These are phyloP conservation scores for Emericellopsis cladophorae DNA, from an alignment of 2,329 filamentous ascomycete genomes.

Conservation along the genomic window DNA sequence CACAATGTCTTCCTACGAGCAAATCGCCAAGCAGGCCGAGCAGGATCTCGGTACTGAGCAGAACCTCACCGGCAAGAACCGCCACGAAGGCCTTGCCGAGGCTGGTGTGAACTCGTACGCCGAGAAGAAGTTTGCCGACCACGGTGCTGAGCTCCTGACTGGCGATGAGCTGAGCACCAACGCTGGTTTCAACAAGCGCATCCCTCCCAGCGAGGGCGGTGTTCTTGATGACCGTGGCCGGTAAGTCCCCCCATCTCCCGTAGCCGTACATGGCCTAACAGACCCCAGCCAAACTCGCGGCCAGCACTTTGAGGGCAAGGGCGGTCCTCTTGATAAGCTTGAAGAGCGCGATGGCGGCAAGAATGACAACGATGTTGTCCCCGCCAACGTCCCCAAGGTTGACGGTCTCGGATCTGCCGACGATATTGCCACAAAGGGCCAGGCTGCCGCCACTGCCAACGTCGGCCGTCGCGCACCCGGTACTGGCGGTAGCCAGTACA, in stretches of 20 bases:
- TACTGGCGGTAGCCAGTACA: slow-evolving; percentile 23
- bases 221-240: slow-evolving; percentile 28
- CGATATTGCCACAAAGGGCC: slow-evolving; percentile 20
- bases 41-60: slow-evolving; percentile 33
- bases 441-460: slow-evolving; percentile 22
- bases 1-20: slow-evolving; percentile 20
- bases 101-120: slow-evolving; percentile 26
- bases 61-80: slow-evolving; percentile 30
- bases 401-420: slow-evolving; percentile 10
- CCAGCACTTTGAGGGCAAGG: slow-evolving; percentile 27
- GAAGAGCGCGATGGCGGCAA: slow-evolving; percentile 17
- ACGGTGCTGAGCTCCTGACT: slow-evolving; percentile 18
- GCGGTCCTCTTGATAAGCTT: slow-evolving; percentile 28
- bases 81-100: slow-evolving; percentile 23
- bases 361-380: slow-evolving; percentile 23
- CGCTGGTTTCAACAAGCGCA: slow-evolving; percentile 29
- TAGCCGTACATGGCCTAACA: slow-evolving; percentile 3
- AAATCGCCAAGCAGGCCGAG: slow-evolving; percentile 32
- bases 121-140: slow-evolving; percentile 24
- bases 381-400: slow-evolving; percentile 9
- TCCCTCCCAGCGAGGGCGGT: slow-evolving; percentile 31
- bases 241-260: slow-evolving; percentile 13
- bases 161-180: slow-evolving; percentile 32
- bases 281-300: slow-evolving; percentile 26
- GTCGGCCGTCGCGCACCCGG: slow-evolving; percentile 20